Evolutionary conservation across 768 basidiomycete species (phyloP), one percentile per base, ranked within the genome.

Genomic region (Hericium erinaceus): DNA sequence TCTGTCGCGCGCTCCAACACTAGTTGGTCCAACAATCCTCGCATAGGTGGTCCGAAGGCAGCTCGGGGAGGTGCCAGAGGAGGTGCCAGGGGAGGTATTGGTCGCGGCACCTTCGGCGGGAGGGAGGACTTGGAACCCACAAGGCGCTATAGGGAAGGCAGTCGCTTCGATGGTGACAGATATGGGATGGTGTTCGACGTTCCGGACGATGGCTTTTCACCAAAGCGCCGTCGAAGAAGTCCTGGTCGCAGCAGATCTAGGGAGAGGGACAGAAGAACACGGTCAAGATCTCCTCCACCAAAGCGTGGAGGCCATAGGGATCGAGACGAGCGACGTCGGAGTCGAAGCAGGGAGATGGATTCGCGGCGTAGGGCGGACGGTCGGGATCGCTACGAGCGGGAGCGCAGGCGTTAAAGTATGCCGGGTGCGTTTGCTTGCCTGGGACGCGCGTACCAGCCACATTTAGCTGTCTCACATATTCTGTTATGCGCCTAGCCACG

Each of bases 101-200:
- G 72, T 20, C 64, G 69, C 20, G 71, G 71, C 24, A 79, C 80
- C 3, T 92, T 85, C 63, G 91, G 73, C 0, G 90, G 91, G 26
- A 77, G 89, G 38, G 80, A 85, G 22, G 85, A 92, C 64, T 74
- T 93, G 13, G 89, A 89, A 65, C 74, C 76, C 59, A 89, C 89
- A 1, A 76, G 81, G 53, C 77, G 78, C 55, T 93, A 93, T 64
- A 70, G 92, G 54, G 76, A 75, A 33, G 75, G 76, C 37, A 63
- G 68, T 22, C 62, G 59, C 15, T 63, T 64, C 7, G 59, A 68
- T 18, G 67, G 70, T 13, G 69, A 70, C 39, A 75, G 72, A 16
- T 92, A 93, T 66, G 83, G 81, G 20, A 84, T 94, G 87, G 88
- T 94, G 22, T 94, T 95, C 68, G 92, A 95, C 59, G 76, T 85